A percentile compares a stretch with the other conserved stretches of the same genome.
Conservation (phyloP, 75 land plant genomes). For the Pinus taeda region DNA sequence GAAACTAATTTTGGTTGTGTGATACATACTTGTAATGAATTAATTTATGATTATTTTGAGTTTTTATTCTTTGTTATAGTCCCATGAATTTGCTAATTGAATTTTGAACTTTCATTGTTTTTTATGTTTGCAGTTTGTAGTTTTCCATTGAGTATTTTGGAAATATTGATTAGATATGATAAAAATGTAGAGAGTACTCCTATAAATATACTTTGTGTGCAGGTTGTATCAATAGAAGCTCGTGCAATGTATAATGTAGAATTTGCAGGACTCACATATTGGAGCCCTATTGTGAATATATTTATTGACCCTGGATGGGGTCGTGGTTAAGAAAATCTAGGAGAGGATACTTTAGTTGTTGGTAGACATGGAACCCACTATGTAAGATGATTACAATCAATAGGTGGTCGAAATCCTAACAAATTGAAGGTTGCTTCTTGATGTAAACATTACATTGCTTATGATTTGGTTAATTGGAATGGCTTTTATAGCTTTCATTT, state of each 20-base stretch:
- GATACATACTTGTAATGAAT: no score
- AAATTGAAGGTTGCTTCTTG: constrained; percentile 81
- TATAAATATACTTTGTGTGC: no score
- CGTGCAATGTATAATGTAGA: constrained; percentile 64
- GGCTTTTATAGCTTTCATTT: constrained; percentile 72
- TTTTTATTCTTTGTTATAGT: no score
- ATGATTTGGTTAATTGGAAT: constrained; percentile 82
- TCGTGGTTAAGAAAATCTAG: constrained; percentile 87
- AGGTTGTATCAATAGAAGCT: constrained; percentile 40
- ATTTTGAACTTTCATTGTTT: no score
- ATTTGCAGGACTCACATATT: constrained; percentile 69
- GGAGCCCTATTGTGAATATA: constrained; percentile 93
- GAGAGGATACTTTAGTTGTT: constrained; percentile 73
- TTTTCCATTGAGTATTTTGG: no score
- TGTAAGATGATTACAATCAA: constrained; percentile 64
- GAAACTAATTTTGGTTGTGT: no score
- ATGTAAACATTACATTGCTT: constrained; percentile 86
- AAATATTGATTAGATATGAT: no score
- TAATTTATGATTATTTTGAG: no score
- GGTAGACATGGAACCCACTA: constrained; percentile 57
- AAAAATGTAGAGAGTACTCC: no score
- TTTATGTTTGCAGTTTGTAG: no score
- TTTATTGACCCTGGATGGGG: constrained; percentile 94
- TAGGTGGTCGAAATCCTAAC: constrained; percentile 18
- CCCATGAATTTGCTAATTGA: no score